Conservation (phyloP, 257 asterid species). For the Ilex aquifolium region DNA sequence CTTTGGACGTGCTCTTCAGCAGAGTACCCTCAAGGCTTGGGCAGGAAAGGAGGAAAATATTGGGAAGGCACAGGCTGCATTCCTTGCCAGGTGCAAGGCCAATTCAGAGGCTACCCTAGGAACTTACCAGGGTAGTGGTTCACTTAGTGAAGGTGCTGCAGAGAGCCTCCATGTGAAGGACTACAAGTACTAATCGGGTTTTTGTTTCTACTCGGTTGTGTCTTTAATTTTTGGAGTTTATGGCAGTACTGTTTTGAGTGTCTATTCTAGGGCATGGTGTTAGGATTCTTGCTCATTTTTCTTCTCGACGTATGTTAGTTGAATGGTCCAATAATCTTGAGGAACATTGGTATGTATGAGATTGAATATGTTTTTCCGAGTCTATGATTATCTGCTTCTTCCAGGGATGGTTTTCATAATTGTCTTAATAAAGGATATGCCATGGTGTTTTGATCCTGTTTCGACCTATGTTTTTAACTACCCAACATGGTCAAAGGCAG, state of each 20-base stretch:
- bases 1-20: constrained; percentile 92
- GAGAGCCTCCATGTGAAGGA: constrained; percentile 91
- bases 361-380: neutral
- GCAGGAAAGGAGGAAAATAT: constrained; percentile 70
- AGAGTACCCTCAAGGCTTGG: constrained; percentile 95
- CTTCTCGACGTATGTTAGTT: constrained; percentile 4
- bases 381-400: too few species aligned
- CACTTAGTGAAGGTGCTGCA: constrained; percentile 64
- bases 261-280: neutral
- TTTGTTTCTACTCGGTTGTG: constrained; percentile 9
- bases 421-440: too few species aligned
- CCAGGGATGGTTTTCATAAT: too few species aligned
- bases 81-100: constrained; percentile 73
- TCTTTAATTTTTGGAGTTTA: neutral
- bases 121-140: constrained; percentile 44
- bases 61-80: constrained; percentile 66
- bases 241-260: neutral
- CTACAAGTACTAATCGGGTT: constrained; percentile 57
- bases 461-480: too few species aligned
- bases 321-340: constrained; percentile 21
- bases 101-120: constrained; percentile 91
- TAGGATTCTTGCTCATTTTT: constrained; percentile 9
- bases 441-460: too few species aligned
- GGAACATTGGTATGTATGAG: constrained; percentile 16
- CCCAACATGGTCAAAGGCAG: too few species aligned